Conservation (phyloP, 2,329 filamentous ascomycete species). For the Aspergillus eucalypticola region DNA sequence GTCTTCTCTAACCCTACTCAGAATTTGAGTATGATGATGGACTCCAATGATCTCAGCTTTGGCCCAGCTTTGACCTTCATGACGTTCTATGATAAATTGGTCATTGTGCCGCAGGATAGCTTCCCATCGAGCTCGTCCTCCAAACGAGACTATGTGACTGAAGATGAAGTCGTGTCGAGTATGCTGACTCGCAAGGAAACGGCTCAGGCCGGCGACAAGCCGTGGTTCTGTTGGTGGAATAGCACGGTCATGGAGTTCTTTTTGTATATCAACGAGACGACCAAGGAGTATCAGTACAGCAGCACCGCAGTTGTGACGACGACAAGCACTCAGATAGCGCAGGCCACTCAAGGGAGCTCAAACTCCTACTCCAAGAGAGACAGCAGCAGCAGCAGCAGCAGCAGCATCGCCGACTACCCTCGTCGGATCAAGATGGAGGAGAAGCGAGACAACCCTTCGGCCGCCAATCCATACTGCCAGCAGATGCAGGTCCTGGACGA, state of each 20-base stretch:
- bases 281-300: slow-evolving; percentile 28
- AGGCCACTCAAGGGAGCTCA: slow-evolving; percentile 1
- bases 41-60: slow-evolving; percentile 56
- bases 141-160: slow-evolving; percentile 30
- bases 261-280: slow-evolving; percentile 61
- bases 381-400: background rate
- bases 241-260: slow-evolving; percentile 66
- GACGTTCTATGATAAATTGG: slow-evolving; percentile 63
- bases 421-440: slow-evolving; percentile 67
- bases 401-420: slow-evolving; percentile 44
- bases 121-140: slow-evolving; percentile 32
- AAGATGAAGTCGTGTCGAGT: slow-evolving; percentile 27
- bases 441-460: slow-evolving; percentile 52
- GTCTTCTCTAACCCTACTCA: slow-evolving; percentile 46
- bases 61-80: slow-evolving; percentile 67
- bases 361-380: slow-evolving; percentile 5
- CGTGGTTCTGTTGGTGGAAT: slow-evolving; percentile 73
- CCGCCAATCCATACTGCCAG: slow-evolving; percentile 60
- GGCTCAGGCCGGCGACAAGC: slow-evolving; percentile 57
- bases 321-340: background rate
- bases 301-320: slow-evolving; percentile 20
- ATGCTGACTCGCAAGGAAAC: slow-evolving; percentile 42
- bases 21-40: slow-evolving; percentile 56
- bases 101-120: slow-evolving; percentile 51
- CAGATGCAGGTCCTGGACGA: slow-evolving; percentile 62